A percentile compares a stretch with the other conserved stretches of the same genome.
Conservation (phyloP, 306 rosid species). For the Dryas octopetala region DNA sequence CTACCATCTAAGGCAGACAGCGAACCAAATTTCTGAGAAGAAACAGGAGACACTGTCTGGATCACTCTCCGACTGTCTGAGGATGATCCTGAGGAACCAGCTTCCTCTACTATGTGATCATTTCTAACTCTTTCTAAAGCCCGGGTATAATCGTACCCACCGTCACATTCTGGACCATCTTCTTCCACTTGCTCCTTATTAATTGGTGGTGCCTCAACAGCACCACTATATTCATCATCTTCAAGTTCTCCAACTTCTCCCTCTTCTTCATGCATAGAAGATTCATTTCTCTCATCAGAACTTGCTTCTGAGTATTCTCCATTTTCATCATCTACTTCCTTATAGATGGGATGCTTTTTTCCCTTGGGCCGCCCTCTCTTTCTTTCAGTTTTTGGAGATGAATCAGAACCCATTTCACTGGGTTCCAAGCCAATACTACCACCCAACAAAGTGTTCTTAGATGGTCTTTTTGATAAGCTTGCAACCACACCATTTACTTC, state of each 20-base stretch:
- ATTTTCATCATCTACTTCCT: slow-evolving; percentile 84
- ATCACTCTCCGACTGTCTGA: slow-evolving; percentile 63
- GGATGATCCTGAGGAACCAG: slow-evolving; percentile 79
- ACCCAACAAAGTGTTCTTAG: slow-evolving; percentile 58
- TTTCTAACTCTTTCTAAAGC: slow-evolving; percentile 52
- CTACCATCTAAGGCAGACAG: slow-evolving; percentile 82
- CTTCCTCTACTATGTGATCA: slow-evolving; percentile 60
- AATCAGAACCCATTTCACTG: slow-evolving; percentile 69
- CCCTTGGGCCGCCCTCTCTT: slow-evolving; percentile 86
- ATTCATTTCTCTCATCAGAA: slow-evolving; percentile 78
- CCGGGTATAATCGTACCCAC: slow-evolving; percentile 55
- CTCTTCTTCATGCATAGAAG: slow-evolving; percentile 84
- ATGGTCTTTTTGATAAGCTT: slow-evolving; percentile 70
- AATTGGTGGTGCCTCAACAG: slow-evolving; percentile 54
- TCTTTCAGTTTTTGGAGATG: slow-evolving; percentile 63
- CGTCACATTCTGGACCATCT: slow-evolving; percentile 55
- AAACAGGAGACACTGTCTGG: slow-evolving; percentile 57
- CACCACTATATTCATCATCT: slow-evolving; percentile 78
- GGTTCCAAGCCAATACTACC: slow-evolving; percentile 55
- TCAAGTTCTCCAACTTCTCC: slow-evolving; percentile 83
- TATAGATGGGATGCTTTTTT: slow-evolving; percentile 66
- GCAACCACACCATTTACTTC: slow-evolving; percentile 81
- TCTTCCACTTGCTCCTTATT: slow-evolving; percentile 64
- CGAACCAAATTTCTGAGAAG: slow-evolving; percentile 92
- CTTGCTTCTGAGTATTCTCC: slow-evolving; percentile 85